Conservation (phyloP, 1,284 basidiomycete species). For the Apiotrichum laibachii region DNA sequence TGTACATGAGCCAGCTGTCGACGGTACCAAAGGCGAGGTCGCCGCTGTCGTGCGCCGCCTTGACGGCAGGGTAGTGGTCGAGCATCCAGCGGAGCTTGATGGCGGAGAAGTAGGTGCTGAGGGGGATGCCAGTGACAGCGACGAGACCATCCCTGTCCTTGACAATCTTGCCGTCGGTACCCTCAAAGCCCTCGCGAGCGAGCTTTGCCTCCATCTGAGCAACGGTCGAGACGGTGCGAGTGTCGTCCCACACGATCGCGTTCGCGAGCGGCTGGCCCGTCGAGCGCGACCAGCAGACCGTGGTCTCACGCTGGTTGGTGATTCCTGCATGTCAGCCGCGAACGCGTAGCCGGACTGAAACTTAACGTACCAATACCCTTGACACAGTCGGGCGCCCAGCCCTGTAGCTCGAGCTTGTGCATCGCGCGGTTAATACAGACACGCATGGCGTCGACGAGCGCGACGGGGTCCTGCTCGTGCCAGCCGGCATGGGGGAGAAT, state of each 20-base stretch:
- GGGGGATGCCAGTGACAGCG: slow-evolving; percentile 67
- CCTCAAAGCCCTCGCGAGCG: slow-evolving; percentile 69
- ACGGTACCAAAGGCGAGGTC: slow-evolving; percentile 89
- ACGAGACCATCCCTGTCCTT: slow-evolving; percentile 57
- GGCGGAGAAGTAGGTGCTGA: slow-evolving; percentile 95
- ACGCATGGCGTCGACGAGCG: slow-evolving; percentile 75
- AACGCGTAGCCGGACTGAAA: neutral
- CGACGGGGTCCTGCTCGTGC: slow-evolving; percentile 91
- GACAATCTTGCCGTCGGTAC: slow-evolving; percentile 47
- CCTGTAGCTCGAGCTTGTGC: slow-evolving; percentile 67
- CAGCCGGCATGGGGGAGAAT: slow-evolving; percentile 88
- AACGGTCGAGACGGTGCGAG: slow-evolving; percentile 80
- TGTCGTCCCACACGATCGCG: slow-evolving; percentile 96
- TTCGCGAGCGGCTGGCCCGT: slow-evolving; percentile 84
- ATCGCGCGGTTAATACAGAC: slow-evolving; percentile 73
- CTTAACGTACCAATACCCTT: slow-evolving; percentile 77
- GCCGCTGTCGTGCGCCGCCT: slow-evolving; percentile 74
- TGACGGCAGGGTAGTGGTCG: slow-evolving; percentile 75
- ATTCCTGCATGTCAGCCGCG: slow-evolving; percentile 52
- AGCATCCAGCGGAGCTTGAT: slow-evolving; percentile 97
- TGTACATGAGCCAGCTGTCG: slow-evolving; percentile 80
- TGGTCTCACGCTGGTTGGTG: slow-evolving; percentile 97
- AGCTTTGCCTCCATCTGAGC: slow-evolving; percentile 73
- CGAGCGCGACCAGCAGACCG: slow-evolving; percentile 85
- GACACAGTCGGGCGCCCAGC: slow-evolving; percentile 71